Conservation (phyloP, 805 yeast species). For the Citeromyces matritensis region DNA sequence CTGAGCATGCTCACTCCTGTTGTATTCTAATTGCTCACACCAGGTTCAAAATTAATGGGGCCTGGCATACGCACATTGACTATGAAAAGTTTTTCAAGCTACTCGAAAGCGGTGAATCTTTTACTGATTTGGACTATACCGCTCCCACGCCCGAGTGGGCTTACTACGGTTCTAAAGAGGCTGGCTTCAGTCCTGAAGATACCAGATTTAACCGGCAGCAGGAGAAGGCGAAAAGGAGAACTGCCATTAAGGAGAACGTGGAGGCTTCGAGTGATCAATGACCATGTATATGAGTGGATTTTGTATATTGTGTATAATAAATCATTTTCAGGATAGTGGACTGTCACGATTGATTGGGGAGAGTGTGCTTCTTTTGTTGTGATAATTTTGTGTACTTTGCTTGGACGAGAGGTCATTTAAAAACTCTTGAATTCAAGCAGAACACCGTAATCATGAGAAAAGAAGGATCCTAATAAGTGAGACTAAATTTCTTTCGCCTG, state of each 20-base stretch:
- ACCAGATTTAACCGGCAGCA: conserved; percentile 51
- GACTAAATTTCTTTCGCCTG: no score
- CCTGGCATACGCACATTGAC: conserved; percentile 85
- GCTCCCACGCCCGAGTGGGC: conserved; percentile 86
- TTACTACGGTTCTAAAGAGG: conserved; percentile 68
- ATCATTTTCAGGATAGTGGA: no score
- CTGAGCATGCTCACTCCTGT: conserved; percentile 93
- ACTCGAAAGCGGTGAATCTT: conserved; percentile 43
- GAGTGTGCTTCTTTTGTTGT: no score
- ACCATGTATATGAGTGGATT: no score
- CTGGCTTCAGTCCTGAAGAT: conserved; percentile 86
- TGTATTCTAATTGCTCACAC: conserved; percentile 74
- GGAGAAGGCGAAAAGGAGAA: conserved; percentile 37
- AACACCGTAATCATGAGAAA: no score
- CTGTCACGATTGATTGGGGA: no score
- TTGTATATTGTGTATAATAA: no score
- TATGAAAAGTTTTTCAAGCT: conserved; percentile 64
- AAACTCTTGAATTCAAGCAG: no score
- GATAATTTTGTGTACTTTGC: no score
- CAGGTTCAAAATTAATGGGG: conserved; percentile 51
- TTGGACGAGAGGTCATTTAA: no score
- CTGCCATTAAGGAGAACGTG: conserved; percentile 4
- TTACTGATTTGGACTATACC: conserved; percentile 69
- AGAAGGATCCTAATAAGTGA: no score
- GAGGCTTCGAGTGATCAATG: no score